Evolutionary conservation across 371 early-diverging fungal species (phyloP).

Genomic region (Apophysomyces ossiformis): DNA sequence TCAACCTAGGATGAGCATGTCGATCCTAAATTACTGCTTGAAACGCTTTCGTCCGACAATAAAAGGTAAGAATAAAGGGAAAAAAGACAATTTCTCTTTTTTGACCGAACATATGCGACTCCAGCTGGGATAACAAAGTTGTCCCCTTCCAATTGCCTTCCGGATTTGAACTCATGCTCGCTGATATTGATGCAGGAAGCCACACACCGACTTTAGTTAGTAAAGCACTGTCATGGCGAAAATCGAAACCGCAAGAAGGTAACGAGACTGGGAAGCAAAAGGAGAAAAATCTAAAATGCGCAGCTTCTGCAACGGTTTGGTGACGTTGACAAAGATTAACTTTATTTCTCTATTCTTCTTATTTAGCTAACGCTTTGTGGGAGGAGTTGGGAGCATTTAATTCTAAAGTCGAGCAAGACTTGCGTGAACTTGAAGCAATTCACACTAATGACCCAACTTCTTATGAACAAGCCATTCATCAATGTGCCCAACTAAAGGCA

Average conservation of each 20-base stretch:
- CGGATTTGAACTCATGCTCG: slow-evolving; percentile 76
- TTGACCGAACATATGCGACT: not conserved
- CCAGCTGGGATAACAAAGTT: slow-evolving; percentile 79
- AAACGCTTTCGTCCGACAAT: slow-evolving; percentile 32
- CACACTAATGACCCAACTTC: slow-evolving; percentile 27
- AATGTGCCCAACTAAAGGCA: slow-evolving; percentile 31
- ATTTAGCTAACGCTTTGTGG: slow-evolving; percentile 64
- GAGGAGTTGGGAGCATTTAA: slow-evolving; percentile 58
- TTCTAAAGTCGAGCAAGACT: slow-evolving; percentile 45
- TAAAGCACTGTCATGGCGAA: slow-evolving; percentile 88
- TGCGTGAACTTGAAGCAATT: slow-evolving; percentile 40
- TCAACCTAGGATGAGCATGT: slow-evolving; percentile 31
- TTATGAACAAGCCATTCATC: slow-evolving; percentile 49
- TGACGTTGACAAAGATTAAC: no score
- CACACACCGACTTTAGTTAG: slow-evolving; percentile 92
- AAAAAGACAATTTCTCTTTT: not conserved
- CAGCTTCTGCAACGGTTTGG: not conserved
- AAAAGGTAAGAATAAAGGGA: slow-evolving; percentile 27
- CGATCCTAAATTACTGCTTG: slow-evolving; percentile 25
- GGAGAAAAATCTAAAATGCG: not conserved
- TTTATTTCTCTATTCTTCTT: no score
- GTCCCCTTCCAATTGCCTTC: slow-evolving; percentile 73
- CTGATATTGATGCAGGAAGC: slow-evolving; percentile 92
- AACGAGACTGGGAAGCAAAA: not conserved
- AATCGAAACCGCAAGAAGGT: slow-evolving; percentile 62